phyloP scores from a whole-genome alignment of 208 protist genomes.

The Wallacemonas sp. region DNA sequence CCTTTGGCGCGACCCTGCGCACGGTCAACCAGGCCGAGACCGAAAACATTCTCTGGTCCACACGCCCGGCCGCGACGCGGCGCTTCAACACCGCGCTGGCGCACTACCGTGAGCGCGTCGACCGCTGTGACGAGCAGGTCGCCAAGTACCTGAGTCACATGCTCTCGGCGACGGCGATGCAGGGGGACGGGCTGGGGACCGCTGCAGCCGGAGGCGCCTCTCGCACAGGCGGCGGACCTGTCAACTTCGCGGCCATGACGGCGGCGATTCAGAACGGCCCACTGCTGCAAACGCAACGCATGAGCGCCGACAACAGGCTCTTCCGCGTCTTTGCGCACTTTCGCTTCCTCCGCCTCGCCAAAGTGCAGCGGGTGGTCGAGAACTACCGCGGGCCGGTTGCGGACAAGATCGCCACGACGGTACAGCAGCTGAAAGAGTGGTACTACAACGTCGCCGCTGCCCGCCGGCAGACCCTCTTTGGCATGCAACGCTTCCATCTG shows the following conservation, averaged over 20 bases:
- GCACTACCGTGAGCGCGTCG: slow-evolving; percentile 44
- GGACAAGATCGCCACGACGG: slow-evolving; percentile 61
- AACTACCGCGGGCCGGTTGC: slow-evolving; percentile 66
- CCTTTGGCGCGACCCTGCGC: slow-evolving; percentile 7
- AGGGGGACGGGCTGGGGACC: neutral
- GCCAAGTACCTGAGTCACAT: slow-evolving; percentile 62
- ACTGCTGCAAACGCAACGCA: slow-evolving; percentile 9
- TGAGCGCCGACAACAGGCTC: slow-evolving; percentile 25
- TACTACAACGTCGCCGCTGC: slow-evolving; percentile 65
- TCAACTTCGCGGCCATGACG: slow-evolving; percentile 6
- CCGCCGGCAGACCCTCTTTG: slow-evolving; percentile 48
- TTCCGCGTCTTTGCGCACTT: slow-evolving; percentile 76
- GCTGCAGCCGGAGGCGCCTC: neutral
- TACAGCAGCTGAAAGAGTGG: slow-evolving; percentile 62
- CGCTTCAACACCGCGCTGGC: slow-evolving; percentile 43
- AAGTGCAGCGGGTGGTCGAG: slow-evolving; percentile 63
- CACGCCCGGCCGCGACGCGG: slow-evolving; percentile 25
- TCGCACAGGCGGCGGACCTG: neutral
- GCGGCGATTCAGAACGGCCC: slow-evolving; percentile 8
- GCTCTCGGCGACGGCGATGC: slow-evolving; percentile 40
- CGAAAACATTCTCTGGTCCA: slow-evolving; percentile 50
- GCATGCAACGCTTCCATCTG: slow-evolving; percentile 51
- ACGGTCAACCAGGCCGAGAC: neutral
- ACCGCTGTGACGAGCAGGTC: slow-evolving; percentile 67
- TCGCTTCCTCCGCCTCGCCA: slow-evolving; percentile 62